phyloP scores from a whole-genome alignment of 2,329 filamentous ascomycete genomes.

The Ophiosphaerella narmari region DNA sequence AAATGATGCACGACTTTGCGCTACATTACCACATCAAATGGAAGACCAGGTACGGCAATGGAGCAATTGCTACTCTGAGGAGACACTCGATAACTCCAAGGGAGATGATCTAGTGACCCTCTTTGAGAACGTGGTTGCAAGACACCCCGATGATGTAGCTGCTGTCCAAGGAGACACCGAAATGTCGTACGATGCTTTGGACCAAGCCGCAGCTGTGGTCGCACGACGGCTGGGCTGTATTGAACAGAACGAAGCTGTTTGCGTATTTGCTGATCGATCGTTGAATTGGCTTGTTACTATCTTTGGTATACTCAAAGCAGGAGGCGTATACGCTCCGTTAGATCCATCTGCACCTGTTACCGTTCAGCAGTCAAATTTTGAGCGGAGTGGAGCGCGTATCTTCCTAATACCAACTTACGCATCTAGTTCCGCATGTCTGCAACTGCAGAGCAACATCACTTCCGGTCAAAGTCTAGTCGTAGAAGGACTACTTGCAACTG shows the following conservation, averaged over 20 bases:
- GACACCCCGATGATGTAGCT: constrained; percentile 3
- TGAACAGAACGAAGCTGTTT: constrained; percentile 25
- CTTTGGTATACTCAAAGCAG: constrained; percentile 41
- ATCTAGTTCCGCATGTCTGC: background rate
- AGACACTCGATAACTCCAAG: constrained; percentile 1
- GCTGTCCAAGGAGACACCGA: constrained; percentile 4
- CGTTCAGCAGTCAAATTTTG: constrained; percentile 25
- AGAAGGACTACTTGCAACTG: too few species aligned
- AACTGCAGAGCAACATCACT: too few species aligned
- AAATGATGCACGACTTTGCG: too few species aligned
- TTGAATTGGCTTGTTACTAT: constrained; percentile 46
- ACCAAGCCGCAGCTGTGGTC: background rate
- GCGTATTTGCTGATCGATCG: constrained; percentile 40
- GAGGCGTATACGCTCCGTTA: constrained; percentile 40
- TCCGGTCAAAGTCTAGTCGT: too few species aligned
- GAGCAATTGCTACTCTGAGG: constrained; percentile 1
- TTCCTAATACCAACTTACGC: constrained; percentile 22
- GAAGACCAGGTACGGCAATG: background rate
- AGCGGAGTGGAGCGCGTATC: constrained; percentile 23
- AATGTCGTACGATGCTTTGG: constrained; percentile 7
- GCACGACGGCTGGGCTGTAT: background rate
- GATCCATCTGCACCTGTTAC: constrained; percentile 25
- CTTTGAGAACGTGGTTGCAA: constrained; percentile 13
- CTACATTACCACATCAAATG: too few species aligned
- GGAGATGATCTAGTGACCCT: constrained; percentile 18